A percentile compares a stretch with the other conserved stretches of the same genome.
Conservation (phyloP, 1,139 yeast species). For the Blastobotrys buckinghamii region DNA sequence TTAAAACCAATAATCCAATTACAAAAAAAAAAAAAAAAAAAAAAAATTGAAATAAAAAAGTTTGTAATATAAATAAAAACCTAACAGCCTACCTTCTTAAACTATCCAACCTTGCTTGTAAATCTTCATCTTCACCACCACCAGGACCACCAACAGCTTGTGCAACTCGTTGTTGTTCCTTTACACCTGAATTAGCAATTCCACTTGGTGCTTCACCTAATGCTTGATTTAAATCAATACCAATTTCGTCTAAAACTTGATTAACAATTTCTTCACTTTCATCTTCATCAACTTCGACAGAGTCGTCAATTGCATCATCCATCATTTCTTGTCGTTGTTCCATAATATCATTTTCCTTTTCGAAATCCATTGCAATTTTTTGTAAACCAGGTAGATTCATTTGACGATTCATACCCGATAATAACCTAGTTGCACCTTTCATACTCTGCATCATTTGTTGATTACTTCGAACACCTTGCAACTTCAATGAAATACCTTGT, state of each 20-base stretch:
- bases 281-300: slow-evolving; percentile 80
- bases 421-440: slow-evolving; percentile 85
- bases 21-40: neutral
- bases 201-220: slow-evolving; percentile 65
- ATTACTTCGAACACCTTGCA: slow-evolving; percentile 86
- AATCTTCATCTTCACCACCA: slow-evolving; percentile 63
- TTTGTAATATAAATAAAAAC: no score
- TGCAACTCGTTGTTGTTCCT: slow-evolving; percentile 40
- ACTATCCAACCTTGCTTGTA: slow-evolving; percentile 84
- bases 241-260: slow-evolving; percentile 92
- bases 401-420: slow-evolving; percentile 79
- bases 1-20: neutral
- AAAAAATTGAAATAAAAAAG: neutral
- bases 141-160: slow-evolving; percentile 40
- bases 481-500: slow-evolving; percentile 86
- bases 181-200: slow-evolving; percentile 30
- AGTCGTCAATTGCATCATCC: slow-evolving; percentile 96
- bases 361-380: slow-evolving; percentile 91
- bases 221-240: slow-evolving; percentile 68
- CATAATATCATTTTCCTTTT: slow-evolving; percentile 91
- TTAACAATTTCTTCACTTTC: slow-evolving; percentile 91
- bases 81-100: slow-evolving; percentile 53
- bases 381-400: slow-evolving; percentile 90
- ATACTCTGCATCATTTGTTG: slow-evolving; percentile 94
- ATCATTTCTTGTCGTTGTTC: slow-evolving; percentile 98